A percentile compares a stretch with the other conserved stretches of the same genome.
phyloP scores from a whole-genome alignment of 768 basidiomycete species.

The Terana coerulea region DNA sequence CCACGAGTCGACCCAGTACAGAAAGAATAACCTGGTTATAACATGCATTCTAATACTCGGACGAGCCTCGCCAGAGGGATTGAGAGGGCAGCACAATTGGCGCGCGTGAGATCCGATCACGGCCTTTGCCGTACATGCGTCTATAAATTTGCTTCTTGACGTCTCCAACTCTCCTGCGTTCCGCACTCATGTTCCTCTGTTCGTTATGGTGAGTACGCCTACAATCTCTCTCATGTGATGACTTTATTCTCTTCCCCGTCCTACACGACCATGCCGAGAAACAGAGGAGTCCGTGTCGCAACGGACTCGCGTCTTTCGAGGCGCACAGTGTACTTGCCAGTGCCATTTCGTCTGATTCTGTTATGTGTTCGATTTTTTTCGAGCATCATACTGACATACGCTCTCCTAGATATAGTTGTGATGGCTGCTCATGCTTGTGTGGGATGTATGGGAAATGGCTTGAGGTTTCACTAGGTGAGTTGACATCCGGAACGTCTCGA shows the following conservation, averaged over 20 bases:
- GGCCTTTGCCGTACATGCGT: background rate
- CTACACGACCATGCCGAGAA: constrained; percentile 86
- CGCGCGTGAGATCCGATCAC: too few species aligned
- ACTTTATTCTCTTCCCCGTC: constrained; percentile 90
- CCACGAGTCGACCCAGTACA: too few species aligned
- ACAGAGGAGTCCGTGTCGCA: constrained; percentile 79
- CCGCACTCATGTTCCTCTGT: background rate
- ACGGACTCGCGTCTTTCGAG: constrained; percentile 59
- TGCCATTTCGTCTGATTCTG: constrained; percentile 76
- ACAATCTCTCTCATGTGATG: constrained; percentile 39
- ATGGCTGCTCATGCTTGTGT: background rate
- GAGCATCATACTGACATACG: background rate
- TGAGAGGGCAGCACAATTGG: too few species aligned
- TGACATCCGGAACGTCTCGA: constrained; percentile 3
- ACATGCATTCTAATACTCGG: too few species aligned
- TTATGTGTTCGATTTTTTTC: background rate
- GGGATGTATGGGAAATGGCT: background rate
- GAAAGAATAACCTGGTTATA: too few species aligned
- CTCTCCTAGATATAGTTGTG: background rate
- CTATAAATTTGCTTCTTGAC: constrained; percentile 13
- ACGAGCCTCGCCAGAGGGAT: too few species aligned
- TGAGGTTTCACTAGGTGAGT: background rate
- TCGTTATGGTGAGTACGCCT: constrained; percentile 6
- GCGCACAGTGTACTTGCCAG: constrained; percentile 82
- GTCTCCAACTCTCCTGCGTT: background rate